Evolutionary conservation across 2,329 filamentous ascomycete species (phyloP), one percentile per base, ranked within the genome.

Genomic region (Paracoccidioides brasiliensis): DNA sequence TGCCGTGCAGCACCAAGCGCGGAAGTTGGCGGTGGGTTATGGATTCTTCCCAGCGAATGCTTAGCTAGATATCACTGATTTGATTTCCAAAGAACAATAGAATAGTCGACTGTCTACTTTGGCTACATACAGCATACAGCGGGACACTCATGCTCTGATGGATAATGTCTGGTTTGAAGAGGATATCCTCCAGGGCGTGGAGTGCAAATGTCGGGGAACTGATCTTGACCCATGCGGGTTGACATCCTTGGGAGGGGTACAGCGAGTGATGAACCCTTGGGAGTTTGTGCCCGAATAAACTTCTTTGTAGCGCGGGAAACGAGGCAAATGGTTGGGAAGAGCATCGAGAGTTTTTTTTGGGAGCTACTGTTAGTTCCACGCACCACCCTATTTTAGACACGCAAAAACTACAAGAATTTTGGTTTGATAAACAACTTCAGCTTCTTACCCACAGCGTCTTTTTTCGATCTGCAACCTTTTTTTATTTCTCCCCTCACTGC

Each of bases 321-420:
- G 49, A 52, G 49, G 49, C 49, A 51, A 51, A 51, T 35, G 5
- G 46, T 14, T 15, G 46, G 49, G 37, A 52, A 52, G 28, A 52
- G 9, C 38, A 37, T 41, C 14, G 49, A 52, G 49, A 41, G 30
- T 52, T 52, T 52, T 52, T 40, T 8, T 14, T 10, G 48, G 48
- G 48, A 35, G 9, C 37, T 52, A 42, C 28, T 52, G 22, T 12
- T 52, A 41, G 8, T 52, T 52, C 49, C 49, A 52, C 49, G 15
- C 49, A 28, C 49, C 32, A 22, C 4, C 42, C 3, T n/a, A 12
- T 32, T 52, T 30, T 30, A 5, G 10, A n/a, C 49, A 52, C 49
- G 33, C 35, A 28, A 15, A 5, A 10, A 2, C 28, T 22, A 22
- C 30, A n/a, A 22, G n/a, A n/a, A 33, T 28, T 40, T 38, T n/a